phyloP scores from a whole-genome alignment of 495 filamentous ascomycete species.

The Penicillium pancosmium region DNA sequence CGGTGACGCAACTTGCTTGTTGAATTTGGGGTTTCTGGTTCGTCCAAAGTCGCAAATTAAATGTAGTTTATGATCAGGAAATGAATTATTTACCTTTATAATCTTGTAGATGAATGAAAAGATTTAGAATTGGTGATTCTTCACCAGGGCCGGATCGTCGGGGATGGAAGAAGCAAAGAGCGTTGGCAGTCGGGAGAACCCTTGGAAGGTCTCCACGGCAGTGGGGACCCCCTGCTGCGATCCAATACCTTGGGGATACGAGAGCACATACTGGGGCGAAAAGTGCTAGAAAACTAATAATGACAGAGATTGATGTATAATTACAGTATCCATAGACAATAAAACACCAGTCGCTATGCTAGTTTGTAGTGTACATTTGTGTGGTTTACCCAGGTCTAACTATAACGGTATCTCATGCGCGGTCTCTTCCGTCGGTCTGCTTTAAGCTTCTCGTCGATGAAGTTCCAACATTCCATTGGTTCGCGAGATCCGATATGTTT shows the following conservation, averaged over 20 bases:
- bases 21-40: not conserved
- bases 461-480: slow-evolving; percentile 74
- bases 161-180: slow-evolving; percentile 1
- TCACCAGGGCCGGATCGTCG: not conserved
- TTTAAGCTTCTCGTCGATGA: slow-evolving; percentile 38
- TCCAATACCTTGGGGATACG: not conserved
- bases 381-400: slow-evolving; percentile 10
- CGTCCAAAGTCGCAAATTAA: not conserved
- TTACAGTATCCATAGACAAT: slow-evolving; percentile 10
- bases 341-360: slow-evolving; percentile 42
- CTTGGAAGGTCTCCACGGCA: not conserved
- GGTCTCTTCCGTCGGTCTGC: slow-evolving; percentile 37
- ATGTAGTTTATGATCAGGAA: not conserved
- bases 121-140: slow-evolving; percentile 1
- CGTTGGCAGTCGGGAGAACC: not conserved
- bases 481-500: slow-evolving; percentile 67
- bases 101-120: not conserved
- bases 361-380: slow-evolving; percentile 17
- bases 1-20: slow-evolving; percentile 10
- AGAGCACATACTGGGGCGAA: not conserved
- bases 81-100: not conserved
- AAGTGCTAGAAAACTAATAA: not conserved
- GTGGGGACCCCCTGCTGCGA: slow-evolving; percentile 3
- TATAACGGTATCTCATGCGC: slow-evolving; percentile 18
- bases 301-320: slow-evolving; percentile 10